These are phyloP conservation scores for Colletotrichum sp. DNA, from an alignment of 2,329 filamentous ascomycete genomes.

Conservation along the genomic window DNA sequence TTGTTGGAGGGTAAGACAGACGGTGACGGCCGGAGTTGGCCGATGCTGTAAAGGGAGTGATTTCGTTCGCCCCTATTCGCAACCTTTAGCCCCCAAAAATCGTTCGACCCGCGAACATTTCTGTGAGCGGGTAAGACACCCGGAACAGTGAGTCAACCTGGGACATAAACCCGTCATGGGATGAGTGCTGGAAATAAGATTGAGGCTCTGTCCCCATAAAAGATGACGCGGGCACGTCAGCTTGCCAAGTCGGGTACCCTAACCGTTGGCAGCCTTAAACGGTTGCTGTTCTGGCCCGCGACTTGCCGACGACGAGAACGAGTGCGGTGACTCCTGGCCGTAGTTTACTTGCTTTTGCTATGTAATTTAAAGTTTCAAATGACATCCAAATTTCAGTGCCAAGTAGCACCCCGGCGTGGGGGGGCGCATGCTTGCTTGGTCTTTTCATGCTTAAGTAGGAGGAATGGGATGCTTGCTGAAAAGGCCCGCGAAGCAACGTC, in stretches of 20 bases:
- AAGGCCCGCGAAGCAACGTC: background rate
- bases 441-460: background rate
- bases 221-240: background rate
- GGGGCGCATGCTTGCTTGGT: background rate
- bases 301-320: background rate
- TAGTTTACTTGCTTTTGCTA: background rate
- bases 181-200: background rate
- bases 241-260: background rate
- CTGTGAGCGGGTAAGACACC: background rate
- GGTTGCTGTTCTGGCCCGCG: background rate
- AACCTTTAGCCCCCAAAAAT: background rate
- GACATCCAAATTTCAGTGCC: background rate
- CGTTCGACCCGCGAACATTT: background rate
- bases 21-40: background rate
- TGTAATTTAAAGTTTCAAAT: background rate
- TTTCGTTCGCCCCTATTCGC: background rate
- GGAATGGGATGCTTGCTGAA: background rate
- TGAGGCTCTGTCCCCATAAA: background rate
- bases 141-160: background rate
- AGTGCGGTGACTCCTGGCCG: background rate
- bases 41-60: background rate
- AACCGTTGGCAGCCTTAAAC: background rate
- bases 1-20: background rate
- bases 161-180: background rate
- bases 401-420: background rate